Base-by-base conservation (phyloP, 164 flowering plant species). In the Magnolia changhungtana region DNA sequence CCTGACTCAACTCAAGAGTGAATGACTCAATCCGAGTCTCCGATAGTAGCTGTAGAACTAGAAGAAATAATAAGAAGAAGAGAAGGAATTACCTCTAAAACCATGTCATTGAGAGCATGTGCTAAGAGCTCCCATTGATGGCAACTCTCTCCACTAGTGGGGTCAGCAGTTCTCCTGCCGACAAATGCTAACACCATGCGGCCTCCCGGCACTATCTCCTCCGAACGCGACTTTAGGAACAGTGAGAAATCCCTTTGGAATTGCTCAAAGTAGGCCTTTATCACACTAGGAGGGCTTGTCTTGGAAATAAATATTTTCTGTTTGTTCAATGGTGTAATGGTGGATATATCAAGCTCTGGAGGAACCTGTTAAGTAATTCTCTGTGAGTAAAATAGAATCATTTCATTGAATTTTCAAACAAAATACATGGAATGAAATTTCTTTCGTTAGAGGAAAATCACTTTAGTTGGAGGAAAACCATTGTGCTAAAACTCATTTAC, bases 151-250 rank as follows among this genome's bases (percentile, higher is more conserved):
- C 75, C 79, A 29, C 68, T 24, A 8, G 80, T 3, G 6, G 84
- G 82, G n/a, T 85, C 81, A 16, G 75, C 29, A 2, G 72, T 21
- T 7, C 55, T 71, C 64, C 88, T 73, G 23, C 82, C 86, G 19
- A 70, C 8, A 24, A 83, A 69, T 0, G 80, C 27, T 31, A 83
- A 70, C 50, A 85, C 85, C 86, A 85, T 82, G 2, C 83, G 79
- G 7, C 88, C 88, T 29, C 82, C 81, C 1, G 75, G 21, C 23
- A 77, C 78, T 23, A 82, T 7, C 73, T 83, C 88, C n/a, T 73
- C 72, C 0, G 88, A 75, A 2, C 88, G 74, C 4, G 66, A 77
- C 59, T 69, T 71, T 20, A 85, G 80, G 67, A 83, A 85, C 24
- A 73, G 29, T 5, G 81, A 75, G 72, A 81, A 83, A 66, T 85